Percentiles rank a stretch among this genome's conserved stretches.
These are phyloP conservation scores for Capsicum pubescens DNA, from an alignment of 257 asterid species.

Conservation along the genomic window DNA sequence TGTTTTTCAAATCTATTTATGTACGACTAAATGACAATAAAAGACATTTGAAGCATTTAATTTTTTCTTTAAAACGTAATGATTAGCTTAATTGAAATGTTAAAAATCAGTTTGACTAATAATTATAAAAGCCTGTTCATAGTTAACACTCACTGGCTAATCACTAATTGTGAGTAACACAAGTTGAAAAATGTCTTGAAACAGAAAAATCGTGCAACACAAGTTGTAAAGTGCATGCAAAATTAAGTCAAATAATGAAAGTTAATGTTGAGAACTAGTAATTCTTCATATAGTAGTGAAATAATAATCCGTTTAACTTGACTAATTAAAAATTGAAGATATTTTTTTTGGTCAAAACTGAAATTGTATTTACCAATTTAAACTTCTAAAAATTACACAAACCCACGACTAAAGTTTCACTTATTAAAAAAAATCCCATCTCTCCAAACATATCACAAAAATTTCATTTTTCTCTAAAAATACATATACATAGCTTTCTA, in stretches of 20 bases:
- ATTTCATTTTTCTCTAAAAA: too few relatives aligned
- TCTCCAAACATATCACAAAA: too few relatives aligned
- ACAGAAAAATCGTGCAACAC: neutral
- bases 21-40: neutral
- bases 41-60: neutral
- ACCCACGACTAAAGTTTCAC: too few relatives aligned
- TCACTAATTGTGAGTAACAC: neutral
- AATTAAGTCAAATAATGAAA: neutral
- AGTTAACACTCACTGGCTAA: neutral
- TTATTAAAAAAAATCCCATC: too few relatives aligned
- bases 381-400: too few relatives aligned
- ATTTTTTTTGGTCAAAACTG: too few relatives aligned
- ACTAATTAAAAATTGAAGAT: too few relatives aligned
- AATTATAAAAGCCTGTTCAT: neutral
- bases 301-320: neutral
- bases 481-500: too few relatives aligned
- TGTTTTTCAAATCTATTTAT: neutral
- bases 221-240: neutral
- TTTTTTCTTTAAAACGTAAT: neutral
- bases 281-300: neutral
- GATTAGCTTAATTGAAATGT: neutral
- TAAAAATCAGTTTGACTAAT: neutral
- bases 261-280: neutral
- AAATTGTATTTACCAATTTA: too few relatives aligned
- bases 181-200: neutral